Evolutionary conservation across 169 alveolate genomes (phyloP).

Genomic region (Eimeria tenella): DNA sequence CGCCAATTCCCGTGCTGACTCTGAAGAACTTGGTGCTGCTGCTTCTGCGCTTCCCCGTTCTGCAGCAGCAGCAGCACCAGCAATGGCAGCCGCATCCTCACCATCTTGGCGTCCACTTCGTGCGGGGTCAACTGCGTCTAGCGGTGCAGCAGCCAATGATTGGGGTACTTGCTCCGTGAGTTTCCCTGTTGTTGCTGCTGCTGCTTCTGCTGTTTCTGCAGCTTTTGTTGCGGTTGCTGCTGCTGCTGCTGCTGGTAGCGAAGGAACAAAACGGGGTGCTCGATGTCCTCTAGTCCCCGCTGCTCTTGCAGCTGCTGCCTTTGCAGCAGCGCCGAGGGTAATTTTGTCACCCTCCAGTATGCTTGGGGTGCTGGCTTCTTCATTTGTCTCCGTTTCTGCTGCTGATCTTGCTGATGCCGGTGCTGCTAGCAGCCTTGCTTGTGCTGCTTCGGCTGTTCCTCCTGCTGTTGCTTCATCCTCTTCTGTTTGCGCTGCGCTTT

Average conservation of each 20-base stretch:
- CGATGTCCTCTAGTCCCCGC: slow-evolving; percentile 3
- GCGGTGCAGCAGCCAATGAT: background rate
- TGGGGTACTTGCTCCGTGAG: background rate
- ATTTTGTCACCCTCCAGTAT: background rate
- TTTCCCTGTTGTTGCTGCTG: slow-evolving; percentile 35
- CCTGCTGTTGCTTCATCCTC: background rate
- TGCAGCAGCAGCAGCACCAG: slow-evolving; percentile 36
- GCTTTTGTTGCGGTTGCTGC: slow-evolving; percentile 5
- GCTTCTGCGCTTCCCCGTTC: background rate
- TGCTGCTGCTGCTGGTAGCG: slow-evolving; percentile 40
- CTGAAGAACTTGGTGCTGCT: background rate
- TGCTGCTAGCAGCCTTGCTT: background rate
- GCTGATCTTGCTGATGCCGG: background rate
- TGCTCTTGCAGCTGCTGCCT: slow-evolving; percentile 55
- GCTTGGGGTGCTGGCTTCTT: background rate
- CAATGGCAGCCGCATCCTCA: background rate
- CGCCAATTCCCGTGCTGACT: background rate
- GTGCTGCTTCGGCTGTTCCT: background rate
- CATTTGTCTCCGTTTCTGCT: background rate
- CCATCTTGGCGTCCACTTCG: background rate
- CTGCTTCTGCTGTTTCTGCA: slow-evolving; percentile 19
- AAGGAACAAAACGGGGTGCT: slow-evolving; percentile 35
- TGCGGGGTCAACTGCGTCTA: background rate
- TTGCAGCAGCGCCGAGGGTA: slow-evolving; percentile 47
- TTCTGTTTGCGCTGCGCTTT: background rate